Percentiles rank a stretch among this genome's conserved stretches.
These are phyloP conservation scores for Oehlia diaphana DNA, from an alignment of 192 early-diverging fungal species.

Conservation along the genomic window DNA sequence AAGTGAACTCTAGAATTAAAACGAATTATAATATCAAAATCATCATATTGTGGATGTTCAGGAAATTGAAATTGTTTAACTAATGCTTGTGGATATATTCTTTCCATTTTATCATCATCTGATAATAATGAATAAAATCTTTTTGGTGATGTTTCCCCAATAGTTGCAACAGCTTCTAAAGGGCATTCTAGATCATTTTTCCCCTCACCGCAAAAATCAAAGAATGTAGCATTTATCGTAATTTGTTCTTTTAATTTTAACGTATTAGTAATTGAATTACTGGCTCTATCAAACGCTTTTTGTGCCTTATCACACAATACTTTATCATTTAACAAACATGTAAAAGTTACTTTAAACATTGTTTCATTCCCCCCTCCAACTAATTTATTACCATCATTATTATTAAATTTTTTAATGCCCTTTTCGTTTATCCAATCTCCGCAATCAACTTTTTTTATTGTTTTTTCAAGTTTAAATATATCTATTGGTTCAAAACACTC, in stretches of 20 bases:
- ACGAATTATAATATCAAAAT: neutral
- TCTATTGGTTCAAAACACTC: neutral
- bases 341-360: neutral
- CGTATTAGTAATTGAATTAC: neutral
- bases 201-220: neutral
- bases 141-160: neutral
- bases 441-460: neutral
- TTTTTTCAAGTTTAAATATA: neutral
- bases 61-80: neutral
- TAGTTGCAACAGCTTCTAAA: too few species aligned
- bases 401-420: neutral
- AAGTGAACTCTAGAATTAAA: neutral
- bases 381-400: neutral
- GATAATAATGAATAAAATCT: neutral
- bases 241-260: neutral
- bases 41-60: neutral
- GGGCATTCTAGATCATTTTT: too few species aligned
- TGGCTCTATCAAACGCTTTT: neutral
- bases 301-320: neutral
- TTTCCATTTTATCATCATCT: neutral
- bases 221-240: slow-evolving; percentile 1
- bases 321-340: neutral
- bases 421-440: neutral
- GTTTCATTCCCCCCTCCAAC: neutral
- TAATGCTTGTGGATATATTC: slow-evolving; percentile 18